Conservation (phyloP, 257 asterid species). For the Osmanthus fragrans region DNA sequence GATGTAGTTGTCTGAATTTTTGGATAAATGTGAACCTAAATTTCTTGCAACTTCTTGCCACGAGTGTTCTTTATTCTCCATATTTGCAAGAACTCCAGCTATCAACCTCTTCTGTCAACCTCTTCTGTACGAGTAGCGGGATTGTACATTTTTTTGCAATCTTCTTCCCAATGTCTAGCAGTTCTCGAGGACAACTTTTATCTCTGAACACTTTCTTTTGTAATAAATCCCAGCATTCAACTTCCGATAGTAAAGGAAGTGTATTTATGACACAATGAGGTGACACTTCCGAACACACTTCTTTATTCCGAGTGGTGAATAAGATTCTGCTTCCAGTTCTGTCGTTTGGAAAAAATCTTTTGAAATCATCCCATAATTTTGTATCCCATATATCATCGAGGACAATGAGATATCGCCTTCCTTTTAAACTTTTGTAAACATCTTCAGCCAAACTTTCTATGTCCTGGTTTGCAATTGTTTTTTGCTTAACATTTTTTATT, state of each 20-base stretch:
- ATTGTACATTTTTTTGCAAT: neutral
- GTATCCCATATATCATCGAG: slow-evolving; percentile 26
- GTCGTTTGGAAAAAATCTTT: neutral
- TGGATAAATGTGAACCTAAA: too few relatives aligned
- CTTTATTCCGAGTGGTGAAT: slow-evolving; percentile 8
- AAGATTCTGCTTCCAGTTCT: slow-evolving; percentile 21
- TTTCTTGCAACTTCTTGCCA: neutral
- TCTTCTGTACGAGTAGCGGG: slow-evolving; percentile 3
- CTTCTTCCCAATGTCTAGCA: neutral
- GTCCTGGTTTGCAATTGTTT: too few relatives aligned
- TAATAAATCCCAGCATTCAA: slow-evolving; percentile 8
- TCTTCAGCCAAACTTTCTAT: neutral
- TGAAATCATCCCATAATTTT: neutral
- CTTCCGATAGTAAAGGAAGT: neutral
- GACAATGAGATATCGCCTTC: slow-evolving; percentile 12
- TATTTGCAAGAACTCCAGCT: slow-evolving; percentile 4
- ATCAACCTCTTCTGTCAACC: too few relatives aligned
- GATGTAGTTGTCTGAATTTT: too few relatives aligned
- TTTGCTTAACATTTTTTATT: neutral
- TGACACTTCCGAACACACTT: neutral
- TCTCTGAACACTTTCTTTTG: slow-evolving; percentile 2
- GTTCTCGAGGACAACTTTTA: neutral
- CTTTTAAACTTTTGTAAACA: too few relatives aligned
- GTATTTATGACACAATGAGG: neutral
- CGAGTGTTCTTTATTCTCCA: neutral